Evolutionary conservation across 108 stramenopile species (phyloP), one percentile per base, ranked within the genome.

Genomic region (Epithemia pelagica): DNA sequence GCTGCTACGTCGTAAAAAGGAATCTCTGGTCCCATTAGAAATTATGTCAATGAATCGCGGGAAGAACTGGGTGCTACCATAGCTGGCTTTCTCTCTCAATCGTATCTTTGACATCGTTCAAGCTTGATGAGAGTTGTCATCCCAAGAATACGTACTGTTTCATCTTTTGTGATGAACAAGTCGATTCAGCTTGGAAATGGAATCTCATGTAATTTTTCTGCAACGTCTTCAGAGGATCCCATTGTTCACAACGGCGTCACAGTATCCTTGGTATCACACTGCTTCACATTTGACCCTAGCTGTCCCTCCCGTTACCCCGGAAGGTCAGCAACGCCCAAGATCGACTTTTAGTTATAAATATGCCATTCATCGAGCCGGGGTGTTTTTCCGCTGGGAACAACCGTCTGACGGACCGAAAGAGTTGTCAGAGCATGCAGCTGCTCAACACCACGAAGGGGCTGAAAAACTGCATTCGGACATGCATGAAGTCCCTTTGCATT

Each of bases 201-300:
- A n/a, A n/a, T n/a, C n/a, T n/a, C n/a, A n/a, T n/a, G n/a, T n/a
- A n/a, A n/a, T n/a, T n/a, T n/a, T n/a, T n/a, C n/a, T n/a, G n/a
- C n/a, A n/a, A n/a, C n/a, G n/a, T 46, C 21, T 70, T 68, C 30
- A 84, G 83, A 52, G 59, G 58, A 67, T 85, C 56, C 79, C 79
- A 23, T 57, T 92, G 25, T 90, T 84, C 66, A 92, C 91, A 28
- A 88, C 88, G 3, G 77, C 91, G 15, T 65, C 85, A 58, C 58
- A 70, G 22, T 83, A 82, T 74, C 91, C 91, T 24, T 88, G 86
- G 86, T 89, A 87, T 70, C 72, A 81, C 51, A 83, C 87, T 19
- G 60, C 78, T 46, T 72, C 74, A 3, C 82, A 87, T 18, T 31
- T 86, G 33, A 71, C 87, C 5, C 30, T 89, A 27, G 15, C 69